A percentile compares a stretch with the other conserved stretches of the same genome.
Conservation (phyloP, 257 asterid species). For the Lycium ferocissimum region DNA sequence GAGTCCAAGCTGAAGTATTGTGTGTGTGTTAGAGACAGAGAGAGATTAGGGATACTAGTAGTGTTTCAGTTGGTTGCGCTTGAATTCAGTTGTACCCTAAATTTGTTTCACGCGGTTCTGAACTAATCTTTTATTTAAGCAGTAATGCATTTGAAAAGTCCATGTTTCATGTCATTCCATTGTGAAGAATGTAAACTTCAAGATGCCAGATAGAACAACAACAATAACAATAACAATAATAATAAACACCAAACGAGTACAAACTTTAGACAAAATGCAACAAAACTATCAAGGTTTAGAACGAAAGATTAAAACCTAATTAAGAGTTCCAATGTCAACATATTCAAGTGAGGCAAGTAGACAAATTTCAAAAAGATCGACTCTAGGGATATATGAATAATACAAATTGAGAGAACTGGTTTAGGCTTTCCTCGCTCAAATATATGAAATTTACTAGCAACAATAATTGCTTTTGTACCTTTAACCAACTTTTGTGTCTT, state of each 20-base stretch:
- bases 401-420: background rate
- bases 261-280: background rate
- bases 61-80: constrained; percentile 4
- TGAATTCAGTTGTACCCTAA: background rate
- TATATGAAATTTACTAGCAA: constrained; percentile 28
- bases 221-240: background rate
- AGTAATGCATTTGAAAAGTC: background rate
- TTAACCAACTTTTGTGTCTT: constrained; percentile 95
- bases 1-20: background rate
- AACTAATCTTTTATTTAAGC: background rate
- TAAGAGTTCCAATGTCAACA: background rate
- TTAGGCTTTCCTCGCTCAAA: background rate
- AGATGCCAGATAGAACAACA: constrained; percentile 6
- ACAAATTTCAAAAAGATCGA: background rate
- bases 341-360: constrained; percentile 16
- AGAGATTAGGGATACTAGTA: constrained; percentile 7
- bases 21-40: background rate
- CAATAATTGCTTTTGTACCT: constrained; percentile 49
- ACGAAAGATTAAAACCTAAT: background rate
- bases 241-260: background rate
- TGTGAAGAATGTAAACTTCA: constrained; percentile 2
- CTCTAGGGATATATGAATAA: background rate
- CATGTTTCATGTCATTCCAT: background rate
- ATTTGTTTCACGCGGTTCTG: background rate
- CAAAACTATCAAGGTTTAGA: background rate